These are phyloP conservation scores for Ogataea angusta DNA, from an alignment of 805 yeast genomes.

Conservation along the genomic window DNA sequence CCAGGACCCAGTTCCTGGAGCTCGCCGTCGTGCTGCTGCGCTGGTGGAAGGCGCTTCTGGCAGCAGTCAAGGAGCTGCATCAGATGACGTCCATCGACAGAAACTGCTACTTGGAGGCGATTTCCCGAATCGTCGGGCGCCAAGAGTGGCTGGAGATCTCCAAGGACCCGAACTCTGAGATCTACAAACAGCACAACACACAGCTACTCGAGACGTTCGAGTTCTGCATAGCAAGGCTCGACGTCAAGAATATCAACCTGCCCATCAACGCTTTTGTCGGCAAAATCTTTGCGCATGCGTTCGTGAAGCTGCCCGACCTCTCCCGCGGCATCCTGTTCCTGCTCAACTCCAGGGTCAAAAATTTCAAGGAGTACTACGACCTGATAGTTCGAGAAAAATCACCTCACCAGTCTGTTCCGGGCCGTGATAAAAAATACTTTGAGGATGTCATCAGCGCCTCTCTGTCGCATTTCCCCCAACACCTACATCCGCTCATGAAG, in stretches of 20 bases:
- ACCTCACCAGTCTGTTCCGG: conserved; percentile 11
- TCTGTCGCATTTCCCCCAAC: conserved; percentile 22
- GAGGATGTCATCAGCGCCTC: conserved; percentile 10
- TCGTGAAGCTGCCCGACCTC: conserved; percentile 50
- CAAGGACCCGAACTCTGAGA: conserved; percentile 20
- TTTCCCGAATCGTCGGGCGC: conserved; percentile 47
- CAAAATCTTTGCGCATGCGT: conserved; percentile 64
- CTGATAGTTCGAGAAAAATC: conserved; percentile 17
- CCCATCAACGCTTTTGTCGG: conserved; percentile 65
- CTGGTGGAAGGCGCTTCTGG: conserved; percentile 55
- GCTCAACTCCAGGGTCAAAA: conserved; percentile 49
- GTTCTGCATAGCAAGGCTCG: conserved; percentile 46
- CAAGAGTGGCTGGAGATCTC: conserved; percentile 40
- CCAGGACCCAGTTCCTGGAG: conserved; percentile 6
- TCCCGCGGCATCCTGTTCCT: conserved; percentile 56
- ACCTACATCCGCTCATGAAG: conserved; percentile 23
- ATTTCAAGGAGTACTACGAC: conserved; percentile 34
- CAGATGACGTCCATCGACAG: conserved; percentile 45
- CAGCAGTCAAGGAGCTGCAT: conserved; percentile 27
- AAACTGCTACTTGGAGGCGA: conserved; percentile 51
- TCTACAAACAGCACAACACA: conserved; percentile 27
- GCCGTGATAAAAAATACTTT: conserved; percentile 2
- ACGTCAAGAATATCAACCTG: conserved; percentile 50
- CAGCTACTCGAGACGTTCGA: conserved; percentile 51
- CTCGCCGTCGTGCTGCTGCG: conserved; percentile 29